Percentiles rank a stretch among this genome's conserved stretches.
Evolutionary conservation across 805 yeast genomes (phyloP).

Genomic region (Sugiyamaella mastotermitis): DNA sequence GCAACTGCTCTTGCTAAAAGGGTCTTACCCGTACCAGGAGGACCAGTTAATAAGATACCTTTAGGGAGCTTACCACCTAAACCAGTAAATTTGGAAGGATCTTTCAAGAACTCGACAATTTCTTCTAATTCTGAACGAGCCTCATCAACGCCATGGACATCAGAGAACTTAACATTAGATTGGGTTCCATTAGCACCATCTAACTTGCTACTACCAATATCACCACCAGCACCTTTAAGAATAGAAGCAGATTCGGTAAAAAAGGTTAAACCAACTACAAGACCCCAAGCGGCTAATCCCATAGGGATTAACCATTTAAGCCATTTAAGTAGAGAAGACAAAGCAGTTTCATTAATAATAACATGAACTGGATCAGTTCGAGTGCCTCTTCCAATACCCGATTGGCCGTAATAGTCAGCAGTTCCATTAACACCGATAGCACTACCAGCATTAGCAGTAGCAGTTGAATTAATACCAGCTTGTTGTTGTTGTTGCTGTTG

Average conservation of each 20-base stretch:
- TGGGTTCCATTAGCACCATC: slow-evolving; percentile 80
- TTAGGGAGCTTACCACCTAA: slow-evolving; percentile 96
- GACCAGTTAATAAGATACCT: slow-evolving; percentile 95
- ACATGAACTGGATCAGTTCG: slow-evolving; percentile 82
- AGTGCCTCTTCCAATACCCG: slow-evolving; percentile 22
- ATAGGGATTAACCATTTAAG: slow-evolving; percentile 81
- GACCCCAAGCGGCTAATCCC: slow-evolving; percentile 73
- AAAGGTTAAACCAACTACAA: slow-evolving; percentile 70
- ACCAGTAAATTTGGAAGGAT: slow-evolving; percentile 93
- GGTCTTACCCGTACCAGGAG: slow-evolving; percentile 99
- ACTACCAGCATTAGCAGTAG: not conserved
- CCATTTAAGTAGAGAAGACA: slow-evolving; percentile 78
- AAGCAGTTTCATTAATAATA: slow-evolving; percentile 78
- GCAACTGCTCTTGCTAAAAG: slow-evolving; percentile 96
- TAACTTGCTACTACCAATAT: slow-evolving; percentile 45
- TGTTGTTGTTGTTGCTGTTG: slow-evolving; percentile 6
- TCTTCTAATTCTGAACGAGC: slow-evolving; percentile 97
- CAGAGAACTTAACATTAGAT: slow-evolving; percentile 81
- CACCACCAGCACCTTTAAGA: slow-evolving; percentile 45
- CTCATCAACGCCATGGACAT: slow-evolving; percentile 97
- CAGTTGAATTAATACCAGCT: not conserved
- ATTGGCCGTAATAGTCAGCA: not conserved
- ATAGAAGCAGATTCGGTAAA: slow-evolving; percentile 79
- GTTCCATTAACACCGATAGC: slow-evolving; percentile 2
- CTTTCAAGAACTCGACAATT: slow-evolving; percentile 94